Conservation (phyloP, 108 stramenopile genomes). For the Phaeodactylum tricornutum region DNA sequence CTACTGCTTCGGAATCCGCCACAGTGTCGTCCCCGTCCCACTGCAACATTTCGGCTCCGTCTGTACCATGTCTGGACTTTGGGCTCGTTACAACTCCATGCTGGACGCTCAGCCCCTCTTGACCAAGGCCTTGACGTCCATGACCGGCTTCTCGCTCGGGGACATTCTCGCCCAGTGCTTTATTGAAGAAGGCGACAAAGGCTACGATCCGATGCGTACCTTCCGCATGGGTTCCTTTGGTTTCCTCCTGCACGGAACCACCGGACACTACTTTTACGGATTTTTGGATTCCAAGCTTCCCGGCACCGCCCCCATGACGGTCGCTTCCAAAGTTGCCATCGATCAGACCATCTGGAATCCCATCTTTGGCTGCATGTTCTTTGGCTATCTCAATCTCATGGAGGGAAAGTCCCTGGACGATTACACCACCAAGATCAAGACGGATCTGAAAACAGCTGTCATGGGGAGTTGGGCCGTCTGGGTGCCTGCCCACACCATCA, state of each 20-base stretch:
- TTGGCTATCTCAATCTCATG: conserved; percentile 82
- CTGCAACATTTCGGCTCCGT: not conserved
- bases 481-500: conserved; percentile 79
- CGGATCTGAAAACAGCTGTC: conserved; percentile 89
- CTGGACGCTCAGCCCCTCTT: conserved; percentile 85
- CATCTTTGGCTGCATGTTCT: conserved; percentile 93
- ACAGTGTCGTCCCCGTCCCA: not conserved
- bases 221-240: conserved; percentile 88
- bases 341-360: conserved; percentile 94
- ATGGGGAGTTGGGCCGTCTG: conserved; percentile 71
- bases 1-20: not conserved
- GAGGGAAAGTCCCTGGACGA: conserved; percentile 81
- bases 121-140: conserved; percentile 91
- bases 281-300: conserved; percentile 87
- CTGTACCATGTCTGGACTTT: conserved; percentile 37
- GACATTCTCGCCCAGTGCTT: conserved; percentile 91
- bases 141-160: conserved; percentile 83
- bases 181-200: conserved; percentile 73
- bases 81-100: conserved; percentile 83
- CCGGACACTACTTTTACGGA: conserved; percentile 94
- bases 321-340: conserved; percentile 89
- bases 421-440: conserved; percentile 79
- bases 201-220: conserved; percentile 85
- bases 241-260: conserved; percentile 89
- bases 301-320: conserved; percentile 81